These are phyloP conservation scores for Phlebiopsis gigantea DNA, from an alignment of 768 basidiomycete species.

Conservation along the genomic window DNA sequence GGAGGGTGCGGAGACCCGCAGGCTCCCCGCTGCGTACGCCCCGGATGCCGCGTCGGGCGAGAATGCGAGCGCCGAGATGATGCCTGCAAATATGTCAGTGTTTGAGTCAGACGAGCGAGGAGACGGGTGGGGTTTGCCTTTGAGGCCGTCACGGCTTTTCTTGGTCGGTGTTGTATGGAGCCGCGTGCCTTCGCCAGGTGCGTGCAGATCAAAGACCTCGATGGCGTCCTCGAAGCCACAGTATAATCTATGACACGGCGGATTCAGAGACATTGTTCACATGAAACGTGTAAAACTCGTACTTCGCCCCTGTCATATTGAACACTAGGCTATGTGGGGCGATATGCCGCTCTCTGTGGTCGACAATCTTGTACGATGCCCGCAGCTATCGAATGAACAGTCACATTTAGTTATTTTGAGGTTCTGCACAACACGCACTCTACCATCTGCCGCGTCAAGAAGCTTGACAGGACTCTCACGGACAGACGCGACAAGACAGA, in stretches of 20 bases:
- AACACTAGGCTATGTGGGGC: conserved; percentile 85
- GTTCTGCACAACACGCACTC: conserved; percentile 44
- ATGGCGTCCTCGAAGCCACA: conserved; percentile 86
- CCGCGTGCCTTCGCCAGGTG: conserved; percentile 70
- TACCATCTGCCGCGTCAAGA: conserved; percentile 71
- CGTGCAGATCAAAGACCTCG: conserved; percentile 73
- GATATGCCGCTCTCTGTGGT: conserved; percentile 88
- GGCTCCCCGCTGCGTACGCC: conserved; percentile 77
- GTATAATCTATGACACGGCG: conserved; percentile 53
- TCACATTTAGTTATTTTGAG: background rate
- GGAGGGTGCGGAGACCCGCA: conserved; percentile 40
- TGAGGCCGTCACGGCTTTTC: conserved; percentile 80
- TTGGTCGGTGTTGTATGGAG: conserved; percentile 66
- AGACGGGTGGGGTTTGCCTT: conserved; percentile 44
- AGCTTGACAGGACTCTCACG: conserved; percentile 84
- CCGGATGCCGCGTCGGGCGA: conserved; percentile 50
- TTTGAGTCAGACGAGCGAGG: background rate
- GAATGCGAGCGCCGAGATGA: conserved; percentile 82
- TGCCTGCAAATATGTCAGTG: conserved; percentile 45
- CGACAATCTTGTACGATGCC: conserved; percentile 88
- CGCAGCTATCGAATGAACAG: conserved; percentile 54
- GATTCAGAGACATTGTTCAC: background rate
- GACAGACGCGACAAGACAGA: conserved; percentile 80
- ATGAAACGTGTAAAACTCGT: conserved; percentile 13
- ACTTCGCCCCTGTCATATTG: conserved; percentile 65